Evolutionary conservation across 768 basidiomycete species (phyloP).

Genomic region (Serendipita sp.): DNA sequence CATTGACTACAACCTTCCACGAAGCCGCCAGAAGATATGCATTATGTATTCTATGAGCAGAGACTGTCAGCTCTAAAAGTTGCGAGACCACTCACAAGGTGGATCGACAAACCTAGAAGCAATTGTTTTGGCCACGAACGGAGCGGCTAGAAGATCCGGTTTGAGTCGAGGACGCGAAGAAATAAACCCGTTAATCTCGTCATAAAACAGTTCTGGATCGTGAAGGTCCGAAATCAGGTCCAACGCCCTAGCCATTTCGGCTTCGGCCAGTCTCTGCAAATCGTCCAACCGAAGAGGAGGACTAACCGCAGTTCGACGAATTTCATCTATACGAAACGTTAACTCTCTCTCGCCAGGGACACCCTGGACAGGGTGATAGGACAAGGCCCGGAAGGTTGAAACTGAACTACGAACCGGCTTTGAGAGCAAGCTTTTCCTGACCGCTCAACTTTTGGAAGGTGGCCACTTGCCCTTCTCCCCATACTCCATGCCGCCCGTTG

Average conservation of each 20-base stretch:
- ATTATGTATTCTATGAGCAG: constrained; percentile 51
- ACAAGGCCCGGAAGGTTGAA: too few species aligned
- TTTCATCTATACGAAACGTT: too few species aligned
- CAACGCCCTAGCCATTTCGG: constrained; percentile 6
- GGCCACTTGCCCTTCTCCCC: too few species aligned
- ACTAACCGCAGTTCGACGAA: too few species aligned
- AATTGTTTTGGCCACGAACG: constrained; percentile 39
- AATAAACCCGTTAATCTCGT: constrained; percentile 41
- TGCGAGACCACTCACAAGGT: background rate
- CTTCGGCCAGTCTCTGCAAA: too few species aligned
- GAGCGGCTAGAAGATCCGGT: constrained; percentile 21
- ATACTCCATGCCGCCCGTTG: too few species aligned
- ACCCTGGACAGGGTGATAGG: too few species aligned
- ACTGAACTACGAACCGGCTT: too few species aligned
- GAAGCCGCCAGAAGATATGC: constrained; percentile 66
- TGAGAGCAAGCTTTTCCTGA: too few species aligned
- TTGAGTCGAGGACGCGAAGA: constrained; percentile 25
- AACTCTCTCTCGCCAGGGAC: too few species aligned
- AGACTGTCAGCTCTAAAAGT: background rate
- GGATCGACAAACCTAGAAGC: constrained; percentile 33
- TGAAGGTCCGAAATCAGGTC: constrained; percentile 45
- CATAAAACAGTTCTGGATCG: constrained; percentile 46
- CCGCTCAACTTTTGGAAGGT: too few species aligned
- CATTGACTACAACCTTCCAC: constrained; percentile 57
- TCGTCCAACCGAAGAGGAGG: too few species aligned